Evolutionary conservation across 108 stramenopile species (phyloP), one percentile per base, ranked within the genome.

Genomic region (Chaetoceros muelleri): DNA sequence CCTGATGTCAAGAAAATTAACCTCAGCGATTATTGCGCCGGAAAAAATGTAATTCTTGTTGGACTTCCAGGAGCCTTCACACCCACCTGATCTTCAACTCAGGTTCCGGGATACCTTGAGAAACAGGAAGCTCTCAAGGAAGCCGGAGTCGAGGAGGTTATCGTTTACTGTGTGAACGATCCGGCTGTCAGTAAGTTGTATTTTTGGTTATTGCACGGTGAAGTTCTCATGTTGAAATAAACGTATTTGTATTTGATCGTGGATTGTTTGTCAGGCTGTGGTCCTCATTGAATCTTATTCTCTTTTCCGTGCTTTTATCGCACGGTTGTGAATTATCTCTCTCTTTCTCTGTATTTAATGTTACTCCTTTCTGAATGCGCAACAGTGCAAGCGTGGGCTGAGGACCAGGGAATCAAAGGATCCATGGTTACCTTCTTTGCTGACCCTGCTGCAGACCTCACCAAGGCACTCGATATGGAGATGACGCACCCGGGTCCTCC

Each of bases 81-180:
- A 8, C 85, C 85, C 19, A 82, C 81, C 55, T 86, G 85, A 79
- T 83, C 81, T 59, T 72, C 79, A 62, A 80, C 67, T 61, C 87
- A 88, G 70, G 72, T 86, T 52, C 84, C 84, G 44, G 34, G 34
- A 28, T 86, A 82, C 70, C 62, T 82, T 48, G 77, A 55, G 64
- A 78, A 82, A 46, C 81, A 84, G 67, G 80, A 81, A 67, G 82
- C 5, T 60, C 64, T 72, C 40, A 72, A 72, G 53, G 68, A 59
- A 22, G 75, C 71, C 52, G 74, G 74, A 20, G 53, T 74, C 48
- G 72, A 80, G 2, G 79, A 80, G 60, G 73, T 86, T 29, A 50
- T 86, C 49, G 81, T 86, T 47, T 70, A 75, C 62, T 81, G 81
- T 53, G 84, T 82, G 50, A 80, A 78, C 64, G 76, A 77, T 59